These are phyloP conservation scores for Zymoseptoria brevis DNA, from an alignment of 2,329 filamentous ascomycete species.

Conservation along the genomic window DNA sequence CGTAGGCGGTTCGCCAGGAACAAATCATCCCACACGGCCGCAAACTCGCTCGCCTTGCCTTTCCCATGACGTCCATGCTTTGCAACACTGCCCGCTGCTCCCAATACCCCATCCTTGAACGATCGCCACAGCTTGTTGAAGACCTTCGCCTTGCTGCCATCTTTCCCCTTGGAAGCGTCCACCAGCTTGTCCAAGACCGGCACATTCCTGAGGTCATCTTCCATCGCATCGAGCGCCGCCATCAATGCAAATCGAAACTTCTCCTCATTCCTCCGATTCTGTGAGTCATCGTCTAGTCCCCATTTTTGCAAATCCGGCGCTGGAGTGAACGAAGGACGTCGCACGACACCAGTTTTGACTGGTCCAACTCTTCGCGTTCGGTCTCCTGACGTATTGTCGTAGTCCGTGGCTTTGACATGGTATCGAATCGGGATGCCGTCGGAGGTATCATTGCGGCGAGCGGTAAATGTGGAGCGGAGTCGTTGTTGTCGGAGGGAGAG, in stretches of 20 bases:
- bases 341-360: neutral
- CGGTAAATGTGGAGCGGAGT: constrained; percentile 13
- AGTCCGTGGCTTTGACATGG: neutral
- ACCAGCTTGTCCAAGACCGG: constrained; percentile 26
- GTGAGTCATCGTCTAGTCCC: constrained; percentile 1
- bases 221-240: constrained; percentile 17
- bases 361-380: neutral
- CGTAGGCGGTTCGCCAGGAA: constrained; percentile 6
- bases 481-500: constrained; percentile 24
- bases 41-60: constrained; percentile 1
- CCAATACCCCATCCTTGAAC: constrained; percentile 22
- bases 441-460: neutral
- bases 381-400: neutral
- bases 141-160: constrained; percentile 8
- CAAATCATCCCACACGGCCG: constrained; percentile 14
- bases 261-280: constrained; percentile 2
- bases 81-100: constrained; percentile 9
- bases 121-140: constrained; percentile 22
- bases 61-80: neutral
- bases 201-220: constrained; percentile 25
- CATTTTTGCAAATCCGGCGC: constrained; percentile 1
- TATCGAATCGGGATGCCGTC: neutral
- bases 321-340: neutral
- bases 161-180: constrained; percentile 15
- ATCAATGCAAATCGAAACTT: constrained; percentile 17